phyloP scores from a whole-genome alignment of 1,284 basidiomycete genomes.

The Heliocybe sulcata region DNA sequence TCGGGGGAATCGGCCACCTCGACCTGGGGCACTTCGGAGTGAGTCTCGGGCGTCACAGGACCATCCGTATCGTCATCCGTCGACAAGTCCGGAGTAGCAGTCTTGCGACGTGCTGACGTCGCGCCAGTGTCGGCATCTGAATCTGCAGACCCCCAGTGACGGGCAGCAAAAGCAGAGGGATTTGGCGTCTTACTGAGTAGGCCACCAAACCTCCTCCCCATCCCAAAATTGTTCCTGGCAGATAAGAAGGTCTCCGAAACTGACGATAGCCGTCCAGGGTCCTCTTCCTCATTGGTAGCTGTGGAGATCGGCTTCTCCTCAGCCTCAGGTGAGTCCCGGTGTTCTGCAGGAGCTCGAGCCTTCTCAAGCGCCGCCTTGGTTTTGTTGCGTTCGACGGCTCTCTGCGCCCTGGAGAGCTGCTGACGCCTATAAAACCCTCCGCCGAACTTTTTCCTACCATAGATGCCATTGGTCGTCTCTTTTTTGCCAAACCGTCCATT shows the following conservation, averaged over 20 bases:
- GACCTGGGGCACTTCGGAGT: background rate
- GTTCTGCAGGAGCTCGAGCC: background rate
- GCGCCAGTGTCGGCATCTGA: background rate
- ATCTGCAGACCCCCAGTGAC: background rate
- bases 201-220: background rate
- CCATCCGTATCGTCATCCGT: background rate
- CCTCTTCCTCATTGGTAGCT: background rate
- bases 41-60: slow-evolving; percentile 2
- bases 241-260: background rate
- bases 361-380: background rate
- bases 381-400: background rate
- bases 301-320: background rate
- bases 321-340: background rate
- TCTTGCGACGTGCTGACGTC: background rate
- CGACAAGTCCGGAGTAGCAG: background rate
- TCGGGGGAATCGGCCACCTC: background rate
- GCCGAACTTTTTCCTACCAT: slow-evolving; percentile 2
- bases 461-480: slow-evolving; percentile 37
- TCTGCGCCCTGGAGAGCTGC: slow-evolving; percentile 1
- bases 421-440: background rate
- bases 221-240: background rate
- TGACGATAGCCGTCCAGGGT: background rate
- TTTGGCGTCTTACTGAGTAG: background rate
- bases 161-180: background rate
- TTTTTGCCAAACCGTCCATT: slow-evolving; percentile 48